Evolutionary conservation across 306 rosid species (phyloP).

Genomic region (Hippophae rhamnoides): DNA sequence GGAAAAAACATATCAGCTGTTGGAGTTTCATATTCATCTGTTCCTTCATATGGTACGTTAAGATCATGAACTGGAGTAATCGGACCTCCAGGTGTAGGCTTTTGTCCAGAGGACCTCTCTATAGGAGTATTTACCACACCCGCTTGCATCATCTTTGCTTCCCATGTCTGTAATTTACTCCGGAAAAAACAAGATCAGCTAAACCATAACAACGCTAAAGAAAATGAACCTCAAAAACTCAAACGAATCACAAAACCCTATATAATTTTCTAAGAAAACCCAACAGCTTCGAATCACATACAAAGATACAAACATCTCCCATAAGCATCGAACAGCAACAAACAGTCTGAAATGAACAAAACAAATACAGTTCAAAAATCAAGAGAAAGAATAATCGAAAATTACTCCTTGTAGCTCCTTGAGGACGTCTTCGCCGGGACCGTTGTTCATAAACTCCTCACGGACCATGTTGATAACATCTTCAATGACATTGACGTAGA

Average conservation of each 20-base stretch:
- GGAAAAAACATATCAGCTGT: slow-evolving; percentile 94
- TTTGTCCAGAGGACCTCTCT: slow-evolving; percentile 56
- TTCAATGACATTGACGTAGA: slow-evolving; percentile 85
- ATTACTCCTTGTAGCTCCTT: slow-evolving; percentile 98
- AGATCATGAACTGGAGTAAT: slow-evolving; percentile 97
- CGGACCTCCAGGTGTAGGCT: slow-evolving; percentile 67
- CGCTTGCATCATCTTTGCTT: slow-evolving; percentile 85
- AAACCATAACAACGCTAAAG: slow-evolving; percentile 5
- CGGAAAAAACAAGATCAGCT: slow-evolving; percentile 17
- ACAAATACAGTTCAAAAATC: not conserved
- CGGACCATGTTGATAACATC: slow-evolving; percentile 90
- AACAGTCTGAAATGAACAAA: not conserved
- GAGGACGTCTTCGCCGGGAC: slow-evolving; percentile 90
- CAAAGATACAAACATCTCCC: not conserved
- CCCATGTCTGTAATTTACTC: slow-evolving; percentile 58
- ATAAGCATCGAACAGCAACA: not conserved
- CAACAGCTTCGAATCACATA: slow-evolving; percentile 5
- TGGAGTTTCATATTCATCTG: slow-evolving; percentile 95
- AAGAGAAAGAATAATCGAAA: slow-evolving; percentile 11
- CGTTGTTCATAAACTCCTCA: slow-evolving; percentile 72
- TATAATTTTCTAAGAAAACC: slow-evolving; percentile 11
- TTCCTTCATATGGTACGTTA: slow-evolving; percentile 88
- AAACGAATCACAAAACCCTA: slow-evolving; percentile 22
- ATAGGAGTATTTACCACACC: slow-evolving; percentile 67
- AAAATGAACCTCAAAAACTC: slow-evolving; percentile 1